Evolutionary conservation across 257 asterid species (phyloP).

Genomic region (Orobanche coerulescens): DNA sequence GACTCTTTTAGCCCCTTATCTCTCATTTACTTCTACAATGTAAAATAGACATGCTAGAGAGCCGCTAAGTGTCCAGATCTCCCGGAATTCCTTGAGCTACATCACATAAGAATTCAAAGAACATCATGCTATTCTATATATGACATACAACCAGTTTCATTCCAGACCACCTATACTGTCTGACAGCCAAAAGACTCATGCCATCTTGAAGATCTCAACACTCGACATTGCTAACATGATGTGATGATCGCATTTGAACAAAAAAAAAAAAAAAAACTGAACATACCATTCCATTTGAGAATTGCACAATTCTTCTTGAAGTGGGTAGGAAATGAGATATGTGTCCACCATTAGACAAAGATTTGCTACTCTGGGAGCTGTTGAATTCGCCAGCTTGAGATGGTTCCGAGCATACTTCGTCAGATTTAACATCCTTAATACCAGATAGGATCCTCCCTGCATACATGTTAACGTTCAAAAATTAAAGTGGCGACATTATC

Average conservation of each 20-base stretch:
- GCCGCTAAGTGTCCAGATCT: no score
- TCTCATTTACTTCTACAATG: no score
- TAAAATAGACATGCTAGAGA: no score
- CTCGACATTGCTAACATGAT: not conserved
- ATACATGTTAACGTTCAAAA: slow-evolving; percentile 6
- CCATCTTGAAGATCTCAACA: slow-evolving; percentile 5
- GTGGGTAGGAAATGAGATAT: slow-evolving; percentile 85
- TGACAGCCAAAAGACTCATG: not conserved
- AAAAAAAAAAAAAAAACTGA: not conserved
- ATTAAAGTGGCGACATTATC: not conserved
- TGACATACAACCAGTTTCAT: not conserved
- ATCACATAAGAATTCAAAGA: not conserved
- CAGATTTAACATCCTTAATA: slow-evolving; percentile 33
- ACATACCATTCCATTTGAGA: slow-evolving; percentile 80
- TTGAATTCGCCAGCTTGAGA: slow-evolving; percentile 28
- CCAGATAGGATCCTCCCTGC: slow-evolving; percentile 81
- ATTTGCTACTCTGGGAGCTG: slow-evolving; percentile 21
- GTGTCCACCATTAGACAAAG: slow-evolving; percentile 37
- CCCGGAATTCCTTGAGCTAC: no score
- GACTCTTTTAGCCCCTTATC: no score
- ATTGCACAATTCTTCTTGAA: slow-evolving; percentile 89
- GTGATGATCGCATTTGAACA: not conserved
- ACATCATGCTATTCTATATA: not conserved
- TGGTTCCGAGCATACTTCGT: slow-evolving; percentile 27
- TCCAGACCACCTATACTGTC: not conserved